These are phyloP conservation scores for Penicillium oxalicum DNA, from an alignment of 2,329 filamentous ascomycete species.

Conservation along the genomic window DNA sequence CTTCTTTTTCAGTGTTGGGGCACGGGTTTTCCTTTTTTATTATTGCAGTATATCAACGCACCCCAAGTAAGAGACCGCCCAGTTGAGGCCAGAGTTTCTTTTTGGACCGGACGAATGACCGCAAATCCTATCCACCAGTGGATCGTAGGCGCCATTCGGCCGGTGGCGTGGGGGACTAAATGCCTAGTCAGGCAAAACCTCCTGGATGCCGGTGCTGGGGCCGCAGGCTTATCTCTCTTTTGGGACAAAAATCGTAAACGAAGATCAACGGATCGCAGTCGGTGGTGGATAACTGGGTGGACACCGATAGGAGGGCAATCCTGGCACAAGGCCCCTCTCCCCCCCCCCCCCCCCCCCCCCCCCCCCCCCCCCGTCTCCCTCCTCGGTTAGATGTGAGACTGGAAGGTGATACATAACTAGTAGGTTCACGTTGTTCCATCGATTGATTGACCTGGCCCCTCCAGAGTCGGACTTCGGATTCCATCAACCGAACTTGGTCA, in stretches of 20 bases:
- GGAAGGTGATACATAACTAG: too few relatives aligned
- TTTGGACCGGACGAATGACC: conserved; percentile 8
- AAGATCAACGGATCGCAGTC: conserved; percentile 17
- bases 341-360: background rate
- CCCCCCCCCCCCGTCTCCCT: background rate
- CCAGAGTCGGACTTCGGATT: background rate
- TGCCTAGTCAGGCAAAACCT: conserved; percentile 21
- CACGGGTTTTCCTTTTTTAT: too few relatives aligned
- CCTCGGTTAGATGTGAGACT: conserved; percentile 3
- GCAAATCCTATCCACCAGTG: conserved; percentile 12
- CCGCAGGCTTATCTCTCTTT: conserved; percentile 22
- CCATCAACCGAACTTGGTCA: too few relatives aligned
- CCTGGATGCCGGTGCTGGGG: conserved; percentile 15
- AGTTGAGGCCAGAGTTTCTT: conserved; percentile 10
- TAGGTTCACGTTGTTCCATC: background rate
- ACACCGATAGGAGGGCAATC: conserved; percentile 9
- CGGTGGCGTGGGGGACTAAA: conserved; percentile 19
- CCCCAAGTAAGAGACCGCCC: too few relatives aligned
- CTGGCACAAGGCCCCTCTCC: conserved; percentile 6
- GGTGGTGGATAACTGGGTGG: conserved; percentile 11
- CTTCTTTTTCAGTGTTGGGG: too few relatives aligned
- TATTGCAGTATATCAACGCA: too few relatives aligned
- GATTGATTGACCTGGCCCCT: conserved; percentile 8
- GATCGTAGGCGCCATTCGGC: conserved; percentile 14
- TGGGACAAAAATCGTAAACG: conserved; percentile 2